These are phyloP conservation scores for Cryptococcus maquisensis DNA, from an alignment of 1,284 basidiomycete genomes.

Conservation along the genomic window DNA sequence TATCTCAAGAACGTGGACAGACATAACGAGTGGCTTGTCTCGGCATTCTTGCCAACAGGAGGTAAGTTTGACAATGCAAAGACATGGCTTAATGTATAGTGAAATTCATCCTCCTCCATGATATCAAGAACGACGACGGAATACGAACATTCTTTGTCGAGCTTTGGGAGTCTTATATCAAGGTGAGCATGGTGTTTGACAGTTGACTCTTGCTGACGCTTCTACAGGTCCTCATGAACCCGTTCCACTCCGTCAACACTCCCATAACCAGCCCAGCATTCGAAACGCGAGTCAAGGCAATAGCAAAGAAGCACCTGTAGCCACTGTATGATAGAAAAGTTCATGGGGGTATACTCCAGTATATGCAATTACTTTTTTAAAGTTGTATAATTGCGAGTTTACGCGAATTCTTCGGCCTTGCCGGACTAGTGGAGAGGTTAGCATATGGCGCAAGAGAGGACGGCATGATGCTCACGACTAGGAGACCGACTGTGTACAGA, in stretches of 20 bases:
- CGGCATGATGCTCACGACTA: conserved; percentile 40
- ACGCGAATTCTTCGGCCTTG: conserved; percentile 50
- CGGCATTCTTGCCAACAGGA: conserved; percentile 85
- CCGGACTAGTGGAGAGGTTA: conserved; percentile 33
- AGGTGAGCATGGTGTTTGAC: conserved; percentile 56
- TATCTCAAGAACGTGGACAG: conserved; percentile 88
- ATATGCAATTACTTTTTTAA: conserved; percentile 18
- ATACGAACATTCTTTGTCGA: conserved; percentile 85
- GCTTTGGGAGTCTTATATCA: conserved; percentile 91
- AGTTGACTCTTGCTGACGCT: neutral
- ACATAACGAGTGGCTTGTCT: conserved; percentile 96
- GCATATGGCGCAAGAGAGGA: neutral
- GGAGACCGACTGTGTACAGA: conserved; percentile 43
- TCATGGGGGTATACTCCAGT: conserved; percentile 10
- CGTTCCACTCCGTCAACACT: conserved; percentile 85
- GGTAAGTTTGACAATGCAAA: conserved; percentile 58
- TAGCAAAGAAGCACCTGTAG: conserved; percentile 78
- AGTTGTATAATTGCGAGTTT: conserved; percentile 13
- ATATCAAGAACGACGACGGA: conserved; percentile 91
- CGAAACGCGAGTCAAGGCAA: conserved; percentile 74
- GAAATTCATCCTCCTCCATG: conserved; percentile 86
- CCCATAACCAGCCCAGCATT: conserved; percentile 73
- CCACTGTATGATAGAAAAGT: neutral
- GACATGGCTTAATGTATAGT: conserved; percentile 19
- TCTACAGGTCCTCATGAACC: conserved; percentile 74